Base-by-base conservation (phyloP, 2,329 filamentous ascomycete species). In the Trichoderma oligosporum region DNA sequence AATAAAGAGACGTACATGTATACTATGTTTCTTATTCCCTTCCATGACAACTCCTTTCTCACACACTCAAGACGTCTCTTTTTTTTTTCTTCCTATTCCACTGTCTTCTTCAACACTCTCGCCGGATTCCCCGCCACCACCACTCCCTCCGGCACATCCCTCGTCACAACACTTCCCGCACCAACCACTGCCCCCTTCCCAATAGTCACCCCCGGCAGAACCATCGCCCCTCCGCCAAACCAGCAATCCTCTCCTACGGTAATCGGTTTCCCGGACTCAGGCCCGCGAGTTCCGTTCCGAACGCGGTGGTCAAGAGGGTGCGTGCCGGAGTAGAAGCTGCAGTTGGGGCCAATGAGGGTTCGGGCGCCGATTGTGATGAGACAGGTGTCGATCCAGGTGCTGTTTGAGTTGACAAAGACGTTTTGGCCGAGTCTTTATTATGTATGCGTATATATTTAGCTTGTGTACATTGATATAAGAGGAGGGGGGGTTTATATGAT, bases 111-210 rank as follows among this genome's bases (percentile, higher is more conserved):
- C 49, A 88, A 70, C 14, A 87, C 70, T 47, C 76, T 78, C 9
- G 85, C 86, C 35, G 87, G 87, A 63, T 88, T 89, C 0, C 87
- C 87, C 16, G 77, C 85, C 1, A 84, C 84, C 7, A 78, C 79
- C 61, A 82, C 85, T 7, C 81, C 78, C 4, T 83, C 79, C n/a
- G 55, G 57, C 16, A 89, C 81, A 69, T 87, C 67, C 73, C 87
- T 94, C 2, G 89, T 94, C 22, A 96, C 90, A 4, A 95, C 88
- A 68, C 86, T 90, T 1, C 87, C 89, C 1, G 91, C 91, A 1
- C 89, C 91, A 60, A 96, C 79, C 0, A 86, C 88, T 4, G 76
- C 79, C 0, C 91, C 90, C 55, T 80, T 78, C 0, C 91, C 91
- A 62, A 96, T 87, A 1, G 81, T 92, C 22, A 96, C 84, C 0